Base-by-base conservation (phyloP, 75 land plant genomes). In the Picea glauca region DNA sequence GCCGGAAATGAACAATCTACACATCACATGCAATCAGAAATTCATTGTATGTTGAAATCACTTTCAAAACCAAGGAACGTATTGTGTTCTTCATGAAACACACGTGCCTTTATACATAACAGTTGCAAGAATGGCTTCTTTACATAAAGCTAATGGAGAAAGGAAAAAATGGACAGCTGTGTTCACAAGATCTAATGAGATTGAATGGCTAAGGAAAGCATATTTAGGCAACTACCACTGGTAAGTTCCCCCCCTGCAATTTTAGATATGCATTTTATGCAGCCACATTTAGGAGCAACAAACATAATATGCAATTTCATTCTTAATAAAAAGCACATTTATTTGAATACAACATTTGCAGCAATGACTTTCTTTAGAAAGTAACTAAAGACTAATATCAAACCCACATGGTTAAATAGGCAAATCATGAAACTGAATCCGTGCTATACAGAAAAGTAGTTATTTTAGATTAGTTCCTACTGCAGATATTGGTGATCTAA, bases 1-100 rank as follows among this genome's bases (percentile, higher is more conserved):
- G 77, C 56, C 88, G 81, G 76, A 86, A 86, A 72, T 84, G 88
- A 61, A 86, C 88, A 74, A 87, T 79, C 85, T 86, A 72, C 62
- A 81, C 21, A 54, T 17, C 83, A 84, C 11, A 50, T 50, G 56
- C 56, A 65, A 33, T 65, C 40, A 32, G 33, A 65, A 23, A 62
- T 8, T 62, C 30, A 21, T 26, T 11, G 15, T 32, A 13, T 65
- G 35, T 32, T 31, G 26, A 65, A 65, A 32, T 33, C 18, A 65
- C 14, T 31, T 65, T 12, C 17, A 33, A 62, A 62, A 65, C 33
- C 31, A 65, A 33, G 68, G 33, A 65, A 32, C 14, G 8, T 23
- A 63, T 65, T 32, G 3, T 26, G 17, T 60, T 60, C 21, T 26
- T 63, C 31, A 63, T 12, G 30, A 63, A 26, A 2, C 32, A 11